Evolutionary conservation across 345 rosid species (phyloP).

Genomic region (Brassica nigra): DNA sequence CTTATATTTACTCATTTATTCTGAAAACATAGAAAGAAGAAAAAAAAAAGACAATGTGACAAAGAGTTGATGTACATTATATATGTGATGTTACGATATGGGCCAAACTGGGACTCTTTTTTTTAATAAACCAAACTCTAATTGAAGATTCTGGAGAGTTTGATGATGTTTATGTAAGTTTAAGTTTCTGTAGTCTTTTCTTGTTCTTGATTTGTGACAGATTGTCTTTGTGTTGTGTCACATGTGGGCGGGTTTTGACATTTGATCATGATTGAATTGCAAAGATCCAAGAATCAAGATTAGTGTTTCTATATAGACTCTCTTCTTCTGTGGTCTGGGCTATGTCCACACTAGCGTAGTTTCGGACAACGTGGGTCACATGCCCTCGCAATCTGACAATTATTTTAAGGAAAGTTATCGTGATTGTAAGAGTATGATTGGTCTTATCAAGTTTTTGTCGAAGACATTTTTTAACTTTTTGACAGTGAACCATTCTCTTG

Average conservation of each 20-base stretch:
- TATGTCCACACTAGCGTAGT: constrained; percentile 38
- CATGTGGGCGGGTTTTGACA: constrained; percentile 25
- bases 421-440: constrained; percentile 26
- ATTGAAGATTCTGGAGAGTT: constrained; percentile 21
- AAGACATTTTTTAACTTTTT: constrained; percentile 7
- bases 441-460: constrained; percentile 33
- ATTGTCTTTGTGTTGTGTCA: constrained; percentile 16
- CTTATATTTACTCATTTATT: constrained; percentile 33
- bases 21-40: constrained; percentile 36
- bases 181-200: constrained; percentile 7
- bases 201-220: neutral
- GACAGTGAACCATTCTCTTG: constrained; percentile 1
- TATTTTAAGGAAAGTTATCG: constrained; percentile 24
- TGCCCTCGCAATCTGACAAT: constrained; percentile 39
- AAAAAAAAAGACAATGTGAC: constrained; percentile 7
- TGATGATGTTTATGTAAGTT: neutral
- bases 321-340: constrained; percentile 27
- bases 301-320: constrained; percentile 31
- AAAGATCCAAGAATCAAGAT: constrained; percentile 33
- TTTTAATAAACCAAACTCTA: constrained; percentile 32
- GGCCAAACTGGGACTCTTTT: constrained; percentile 4
- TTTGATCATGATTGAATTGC: constrained; percentile 33
- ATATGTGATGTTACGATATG: constrained; percentile 38
- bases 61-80: constrained; percentile 42
- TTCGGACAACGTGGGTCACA: constrained; percentile 45